These are phyloP conservation scores for Solanum piurae DNA, from an alignment of 257 asterid genomes.

Conservation along the genomic window DNA sequence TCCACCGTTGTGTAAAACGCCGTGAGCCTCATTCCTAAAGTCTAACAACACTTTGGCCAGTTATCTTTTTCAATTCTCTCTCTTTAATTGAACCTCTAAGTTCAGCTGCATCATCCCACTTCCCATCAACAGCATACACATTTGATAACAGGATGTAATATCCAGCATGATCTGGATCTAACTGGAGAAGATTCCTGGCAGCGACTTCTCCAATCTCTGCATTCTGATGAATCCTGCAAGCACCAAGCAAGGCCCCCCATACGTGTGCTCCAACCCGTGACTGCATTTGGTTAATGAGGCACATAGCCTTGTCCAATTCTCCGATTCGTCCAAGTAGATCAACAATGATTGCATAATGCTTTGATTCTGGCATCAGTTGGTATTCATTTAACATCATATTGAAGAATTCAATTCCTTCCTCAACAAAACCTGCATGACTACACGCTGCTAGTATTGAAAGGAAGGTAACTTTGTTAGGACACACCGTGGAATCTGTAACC, in stretches of 20 bases:
- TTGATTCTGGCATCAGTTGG: slow-evolving; percentile 33
- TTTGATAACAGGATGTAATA: slow-evolving; percentile 46
- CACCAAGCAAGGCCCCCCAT: slow-evolving; percentile 73
- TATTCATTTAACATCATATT: slow-evolving; percentile 45
- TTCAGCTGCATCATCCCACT: slow-evolving; percentile 50
- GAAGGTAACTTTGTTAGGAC: slow-evolving; percentile 51
- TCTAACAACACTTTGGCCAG: slow-evolving; percentile 36
- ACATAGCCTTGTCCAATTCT: slow-evolving; percentile 47
- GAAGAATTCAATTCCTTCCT: slow-evolving; percentile 52
- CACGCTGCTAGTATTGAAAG: slow-evolving; percentile 64
- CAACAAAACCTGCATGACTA: slow-evolving; percentile 58
- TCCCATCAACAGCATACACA: slow-evolving; percentile 49
- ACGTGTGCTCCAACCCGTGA: slow-evolving; percentile 28
- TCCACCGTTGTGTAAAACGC: slow-evolving; percentile 27
- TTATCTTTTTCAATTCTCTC: slow-evolving; percentile 31
- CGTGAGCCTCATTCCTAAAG: slow-evolving; percentile 20
- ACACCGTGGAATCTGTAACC: slow-evolving; percentile 23
- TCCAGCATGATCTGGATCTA: slow-evolving; percentile 34
- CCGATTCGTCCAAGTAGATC: slow-evolving; percentile 66
- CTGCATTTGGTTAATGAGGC: slow-evolving; percentile 28
- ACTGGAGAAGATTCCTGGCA: slow-evolving; percentile 28
- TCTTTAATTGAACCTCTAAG: slow-evolving; percentile 35
- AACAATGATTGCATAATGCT: slow-evolving; percentile 56
- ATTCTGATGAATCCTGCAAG: slow-evolving; percentile 45
- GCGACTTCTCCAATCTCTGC: slow-evolving; percentile 49